Percentiles rank a stretch among this genome's conserved stretches.
phyloP scores from a whole-genome alignment of 2,329 filamentous ascomycete genomes.

The Fusarium verticillioides region DNA sequence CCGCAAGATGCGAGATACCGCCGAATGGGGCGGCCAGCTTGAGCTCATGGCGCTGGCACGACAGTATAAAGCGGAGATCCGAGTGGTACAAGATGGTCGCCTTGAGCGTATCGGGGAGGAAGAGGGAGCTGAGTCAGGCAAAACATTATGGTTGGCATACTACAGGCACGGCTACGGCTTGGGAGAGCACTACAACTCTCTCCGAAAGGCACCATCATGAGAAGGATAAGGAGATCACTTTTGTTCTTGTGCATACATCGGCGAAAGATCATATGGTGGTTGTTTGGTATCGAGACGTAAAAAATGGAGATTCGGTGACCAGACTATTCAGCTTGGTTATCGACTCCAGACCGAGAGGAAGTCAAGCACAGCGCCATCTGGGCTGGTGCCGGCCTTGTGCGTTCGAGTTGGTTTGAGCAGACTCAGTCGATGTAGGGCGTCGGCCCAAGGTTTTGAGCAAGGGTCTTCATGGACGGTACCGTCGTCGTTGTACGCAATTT shows the following conservation, averaged over 20 bases:
- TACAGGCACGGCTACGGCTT: slow-evolving; percentile 94
- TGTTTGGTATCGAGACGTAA: slow-evolving; percentile 41
- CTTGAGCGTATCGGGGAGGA: slow-evolving; percentile 75
- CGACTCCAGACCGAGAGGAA: slow-evolving; percentile 65
- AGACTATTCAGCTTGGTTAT: slow-evolving; percentile 35
- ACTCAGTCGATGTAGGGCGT: slow-evolving; percentile 57
- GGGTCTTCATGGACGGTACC: slow-evolving; percentile 56
- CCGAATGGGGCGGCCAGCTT: slow-evolving; percentile 95
- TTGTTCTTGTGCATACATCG: slow-evolving; percentile 36
- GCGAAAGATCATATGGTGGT: slow-evolving; percentile 37
- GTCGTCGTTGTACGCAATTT: slow-evolving; percentile 66
- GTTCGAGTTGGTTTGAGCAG: slow-evolving; percentile 63
- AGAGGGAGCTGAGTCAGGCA: slow-evolving; percentile 63
- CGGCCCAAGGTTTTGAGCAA: slow-evolving; percentile 52
- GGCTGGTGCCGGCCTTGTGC: slow-evolving; percentile 58
- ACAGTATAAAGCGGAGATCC: slow-evolving; percentile 82
- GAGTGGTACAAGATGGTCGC: slow-evolving; percentile 85
- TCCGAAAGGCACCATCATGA: slow-evolving; percentile 61
- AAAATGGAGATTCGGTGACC: slow-evolving; percentile 17
- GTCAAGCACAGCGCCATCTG: slow-evolving; percentile 60
- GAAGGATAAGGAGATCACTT: slow-evolving; percentile 31
- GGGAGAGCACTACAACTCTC: slow-evolving; percentile 96
- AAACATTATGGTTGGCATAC: slow-evolving; percentile 85
- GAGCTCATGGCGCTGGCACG: slow-evolving; percentile 87
- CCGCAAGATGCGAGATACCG: slow-evolving; percentile 82